phyloP scores from a whole-genome alignment of 495 filamentous ascomycete species.

The Penicillium angulare region DNA sequence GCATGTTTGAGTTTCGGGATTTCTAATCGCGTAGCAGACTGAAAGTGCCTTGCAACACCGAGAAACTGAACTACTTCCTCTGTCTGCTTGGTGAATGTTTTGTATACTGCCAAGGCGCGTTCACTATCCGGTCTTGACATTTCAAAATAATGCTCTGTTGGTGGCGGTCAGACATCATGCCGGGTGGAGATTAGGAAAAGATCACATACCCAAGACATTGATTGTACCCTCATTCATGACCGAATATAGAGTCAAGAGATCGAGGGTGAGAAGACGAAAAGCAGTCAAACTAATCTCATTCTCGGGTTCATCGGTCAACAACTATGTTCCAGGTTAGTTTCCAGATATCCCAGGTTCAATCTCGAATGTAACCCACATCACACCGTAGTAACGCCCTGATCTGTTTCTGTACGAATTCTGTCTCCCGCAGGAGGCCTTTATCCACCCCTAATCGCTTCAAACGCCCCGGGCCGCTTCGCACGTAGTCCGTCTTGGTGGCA shows the following conservation, averaged over 20 bases:
- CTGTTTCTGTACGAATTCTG: slow-evolving; percentile 86
- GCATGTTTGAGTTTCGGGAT: slow-evolving; percentile 98
- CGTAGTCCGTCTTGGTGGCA: slow-evolving; percentile 85
- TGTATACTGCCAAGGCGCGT: slow-evolving; percentile 88
- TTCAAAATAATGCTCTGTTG: slow-evolving; percentile 91
- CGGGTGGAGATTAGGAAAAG: background rate
- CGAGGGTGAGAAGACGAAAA: slow-evolving; percentile 89
- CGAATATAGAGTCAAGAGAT: slow-evolving; percentile 87
- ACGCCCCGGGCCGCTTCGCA: slow-evolving; percentile 75
- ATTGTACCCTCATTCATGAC: slow-evolving; percentile 98
- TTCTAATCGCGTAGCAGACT: slow-evolving; percentile 86
- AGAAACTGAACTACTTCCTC: slow-evolving; percentile 90
- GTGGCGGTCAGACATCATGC: slow-evolving; percentile 16
- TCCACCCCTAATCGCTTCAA: slow-evolving; percentile 86
- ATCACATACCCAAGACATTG: slow-evolving; percentile 80
- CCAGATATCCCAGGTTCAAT: background rate
- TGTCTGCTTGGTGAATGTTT: slow-evolving; percentile 88
- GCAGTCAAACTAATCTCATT: slow-evolving; percentile 97
- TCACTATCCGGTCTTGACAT: slow-evolving; percentile 95
- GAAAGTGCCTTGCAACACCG: slow-evolving; percentile 80
- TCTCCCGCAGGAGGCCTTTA: slow-evolving; percentile 90
- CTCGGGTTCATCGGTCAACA: slow-evolving; percentile 84
- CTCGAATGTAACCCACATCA: slow-evolving; percentile 59
- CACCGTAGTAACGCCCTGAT: slow-evolving; percentile 84
- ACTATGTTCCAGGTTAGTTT: slow-evolving; percentile 50